Conservation (phyloP, 2,329 filamentous ascomycete species). For the Penicillium digitatum region DNA sequence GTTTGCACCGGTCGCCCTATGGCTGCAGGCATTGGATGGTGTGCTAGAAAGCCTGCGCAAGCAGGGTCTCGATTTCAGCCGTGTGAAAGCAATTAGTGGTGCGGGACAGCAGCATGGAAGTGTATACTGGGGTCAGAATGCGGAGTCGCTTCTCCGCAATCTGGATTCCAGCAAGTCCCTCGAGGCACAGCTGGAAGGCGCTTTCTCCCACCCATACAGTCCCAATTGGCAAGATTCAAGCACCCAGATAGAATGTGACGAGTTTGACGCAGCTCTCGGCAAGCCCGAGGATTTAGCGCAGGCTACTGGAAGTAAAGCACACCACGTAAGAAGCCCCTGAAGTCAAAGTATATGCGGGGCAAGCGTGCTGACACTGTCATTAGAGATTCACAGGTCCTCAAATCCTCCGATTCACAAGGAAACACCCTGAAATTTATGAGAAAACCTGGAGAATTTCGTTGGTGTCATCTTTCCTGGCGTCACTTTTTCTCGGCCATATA, state of each 20-base stretch:
- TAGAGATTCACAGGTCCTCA: slow-evolving; percentile 96
- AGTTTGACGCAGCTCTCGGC: slow-evolving; percentile 72
- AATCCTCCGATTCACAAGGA: slow-evolving; percentile 80
- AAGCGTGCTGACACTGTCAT: not conserved
- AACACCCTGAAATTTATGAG: slow-evolving; percentile 75
- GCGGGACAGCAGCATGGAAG: slow-evolving; percentile 97
- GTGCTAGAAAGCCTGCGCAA: slow-evolving; percentile 70
- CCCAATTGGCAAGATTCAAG: slow-evolving; percentile 99
- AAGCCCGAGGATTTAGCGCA: slow-evolving; percentile 65
- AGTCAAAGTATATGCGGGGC: not conserved
- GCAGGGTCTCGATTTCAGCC: slow-evolving; percentile 66
- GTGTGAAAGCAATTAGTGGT: slow-evolving; percentile 77
- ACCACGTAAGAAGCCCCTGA: slow-evolving; percentile 65
- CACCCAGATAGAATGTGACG: slow-evolving; percentile 86
- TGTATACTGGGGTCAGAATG: slow-evolving; percentile 79
- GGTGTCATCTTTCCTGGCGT: slow-evolving; percentile 92
- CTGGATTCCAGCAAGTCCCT: slow-evolving; percentile 61
- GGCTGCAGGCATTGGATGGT: slow-evolving; percentile 86
- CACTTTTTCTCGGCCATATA: slow-evolving; percentile 76
- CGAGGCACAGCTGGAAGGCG: slow-evolving; percentile 66
- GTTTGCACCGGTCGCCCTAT: slow-evolving; percentile 88
- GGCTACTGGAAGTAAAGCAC: slow-evolving; percentile 84
- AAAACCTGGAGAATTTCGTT: slow-evolving; percentile 82
- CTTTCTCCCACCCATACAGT: slow-evolving; percentile 79
- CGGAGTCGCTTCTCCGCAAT: slow-evolving; percentile 59